Conservation (phyloP, 2,329 filamentous ascomycete species). For the Cladophialophora exuberans region DNA sequence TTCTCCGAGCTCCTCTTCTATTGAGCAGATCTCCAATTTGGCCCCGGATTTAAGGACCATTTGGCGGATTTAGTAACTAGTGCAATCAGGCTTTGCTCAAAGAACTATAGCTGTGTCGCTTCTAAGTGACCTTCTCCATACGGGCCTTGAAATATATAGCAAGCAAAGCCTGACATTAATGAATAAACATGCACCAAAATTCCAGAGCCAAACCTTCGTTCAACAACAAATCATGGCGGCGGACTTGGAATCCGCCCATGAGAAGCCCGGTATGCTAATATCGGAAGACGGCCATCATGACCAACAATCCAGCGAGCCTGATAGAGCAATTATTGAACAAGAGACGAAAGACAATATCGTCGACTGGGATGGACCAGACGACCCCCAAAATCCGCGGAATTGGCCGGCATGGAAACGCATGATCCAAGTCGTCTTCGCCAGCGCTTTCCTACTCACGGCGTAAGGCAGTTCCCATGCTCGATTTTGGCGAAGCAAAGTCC, state of each 20-base stretch:
- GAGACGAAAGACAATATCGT: constrained; percentile 35
- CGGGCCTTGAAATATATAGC: constrained; percentile 27
- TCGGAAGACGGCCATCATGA: constrained; percentile 6
- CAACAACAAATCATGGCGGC: neutral
- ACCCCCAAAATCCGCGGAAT: constrained; percentile 41
- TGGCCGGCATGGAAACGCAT: constrained; percentile 59
- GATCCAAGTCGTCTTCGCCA: constrained; percentile 49
- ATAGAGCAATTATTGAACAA: constrained; percentile 33
- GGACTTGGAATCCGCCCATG: neutral
- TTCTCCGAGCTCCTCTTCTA: too few relatives aligned
- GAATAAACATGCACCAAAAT: constrained; percentile 21
- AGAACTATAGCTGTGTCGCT: neutral
- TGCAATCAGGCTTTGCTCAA: neutral
- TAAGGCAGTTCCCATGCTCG: constrained; percentile 34
- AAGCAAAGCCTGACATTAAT: constrained; percentile 30
- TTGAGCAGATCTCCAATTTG: neutral
- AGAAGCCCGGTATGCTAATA: constrained; percentile 12
- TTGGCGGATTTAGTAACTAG: neutral
- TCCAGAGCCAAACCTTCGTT: constrained; percentile 26
- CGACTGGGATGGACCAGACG: constrained; percentile 45
- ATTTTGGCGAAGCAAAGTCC: constrained; percentile 29
- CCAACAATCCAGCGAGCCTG: constrained; percentile 33
- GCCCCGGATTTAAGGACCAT: neutral
- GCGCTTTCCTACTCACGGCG: constrained; percentile 61
- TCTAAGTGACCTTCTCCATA: constrained; percentile 3